Evolutionary conservation across 2,329 filamentous ascomycete genomes (phyloP).

Genomic region (Pyricularia grisea): DNA sequence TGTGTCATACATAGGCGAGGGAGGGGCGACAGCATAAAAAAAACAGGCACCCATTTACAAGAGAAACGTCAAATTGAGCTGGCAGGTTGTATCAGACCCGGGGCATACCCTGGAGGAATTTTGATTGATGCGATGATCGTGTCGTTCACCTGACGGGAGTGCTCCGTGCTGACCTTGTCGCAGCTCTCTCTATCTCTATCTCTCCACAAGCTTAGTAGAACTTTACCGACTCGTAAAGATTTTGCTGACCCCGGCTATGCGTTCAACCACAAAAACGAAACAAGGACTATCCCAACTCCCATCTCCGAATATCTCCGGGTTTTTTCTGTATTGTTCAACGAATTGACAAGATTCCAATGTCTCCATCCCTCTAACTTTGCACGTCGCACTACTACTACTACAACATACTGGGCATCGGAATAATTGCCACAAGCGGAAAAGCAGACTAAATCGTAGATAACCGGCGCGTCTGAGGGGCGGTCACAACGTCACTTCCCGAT

Average conservation of each 20-base stretch:
- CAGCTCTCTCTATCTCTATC: background rate
- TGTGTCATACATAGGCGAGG: background rate
- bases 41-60: background rate
- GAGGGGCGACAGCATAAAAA: background rate
- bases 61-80: background rate
- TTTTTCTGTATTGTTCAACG: background rate
- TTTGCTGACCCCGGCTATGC: background rate
- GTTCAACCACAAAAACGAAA: background rate
- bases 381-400: background rate
- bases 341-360: background rate
- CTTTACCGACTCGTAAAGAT: background rate
- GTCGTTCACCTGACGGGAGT: background rate
- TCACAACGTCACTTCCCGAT: background rate
- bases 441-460: background rate
- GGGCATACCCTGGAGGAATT: background rate
- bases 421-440: background rate
- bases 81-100: background rate
- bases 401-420: background rate
- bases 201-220: background rate
- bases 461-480: too few relatives aligned
- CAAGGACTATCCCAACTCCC: background rate
- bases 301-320: background rate
- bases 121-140: background rate
- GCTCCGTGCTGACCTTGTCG: background rate
- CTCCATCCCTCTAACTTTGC: background rate